Evolutionary conservation across 345 rosid genomes (phyloP).

Genomic region (Barbarea vulgaris): DNA sequence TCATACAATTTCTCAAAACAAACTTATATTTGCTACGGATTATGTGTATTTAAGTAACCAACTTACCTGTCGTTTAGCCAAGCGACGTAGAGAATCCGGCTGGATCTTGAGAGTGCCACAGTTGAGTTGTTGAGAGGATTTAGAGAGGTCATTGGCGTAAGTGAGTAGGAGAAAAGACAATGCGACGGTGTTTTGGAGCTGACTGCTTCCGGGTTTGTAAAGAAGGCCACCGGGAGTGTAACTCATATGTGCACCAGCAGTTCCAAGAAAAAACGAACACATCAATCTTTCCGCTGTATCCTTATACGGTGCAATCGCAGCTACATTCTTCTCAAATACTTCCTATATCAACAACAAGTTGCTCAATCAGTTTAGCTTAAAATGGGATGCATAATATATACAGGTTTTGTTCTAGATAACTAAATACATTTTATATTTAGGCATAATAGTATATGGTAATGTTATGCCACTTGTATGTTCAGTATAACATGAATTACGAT

Average conservation of each 20-base stretch:
- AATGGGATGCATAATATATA: background rate
- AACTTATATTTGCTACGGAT: background rate
- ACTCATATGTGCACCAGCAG: conserved; percentile 62
- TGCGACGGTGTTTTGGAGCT: conserved; percentile 76
- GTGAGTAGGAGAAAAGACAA: conserved; percentile 78
- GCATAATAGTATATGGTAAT: background rate
- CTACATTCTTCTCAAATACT: conserved; percentile 56
- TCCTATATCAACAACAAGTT: conserved; percentile 46
- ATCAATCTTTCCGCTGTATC: conserved; percentile 78
- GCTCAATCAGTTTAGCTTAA: background rate
- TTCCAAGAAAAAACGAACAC: conserved; percentile 67
- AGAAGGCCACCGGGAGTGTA: conserved; percentile 79
- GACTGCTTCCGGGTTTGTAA: conserved; percentile 84
- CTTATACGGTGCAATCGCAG: conserved; percentile 60
- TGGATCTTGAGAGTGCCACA: conserved; percentile 53
- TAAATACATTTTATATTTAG: background rate
- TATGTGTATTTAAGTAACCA: background rate
- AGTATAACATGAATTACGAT: background rate
- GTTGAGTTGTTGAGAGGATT: conserved; percentile 58
- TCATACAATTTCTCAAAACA: background rate
- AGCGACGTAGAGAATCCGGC: conserved; percentile 60
- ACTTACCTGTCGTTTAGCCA: conserved; percentile 68
- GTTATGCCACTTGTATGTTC: background rate
- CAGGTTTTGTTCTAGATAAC: background rate
- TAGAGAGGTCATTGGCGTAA: conserved; percentile 74